Evolutionary conservation across 2,329 filamentous ascomycete species (phyloP).

Genomic region (Camillea tinctor): DNA sequence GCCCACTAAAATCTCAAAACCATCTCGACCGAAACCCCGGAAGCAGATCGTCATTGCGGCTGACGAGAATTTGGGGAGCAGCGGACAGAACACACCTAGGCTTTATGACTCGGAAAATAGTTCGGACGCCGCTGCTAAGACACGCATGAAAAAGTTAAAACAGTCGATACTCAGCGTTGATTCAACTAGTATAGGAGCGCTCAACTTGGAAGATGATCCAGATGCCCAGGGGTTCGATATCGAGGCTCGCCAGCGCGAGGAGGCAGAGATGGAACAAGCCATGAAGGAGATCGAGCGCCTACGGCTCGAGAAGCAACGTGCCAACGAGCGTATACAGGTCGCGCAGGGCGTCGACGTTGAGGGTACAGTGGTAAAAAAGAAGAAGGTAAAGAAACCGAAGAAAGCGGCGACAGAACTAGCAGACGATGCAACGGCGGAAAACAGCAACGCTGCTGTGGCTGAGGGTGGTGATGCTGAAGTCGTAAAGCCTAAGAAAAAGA

Average conservation of each 20-base stretch:
- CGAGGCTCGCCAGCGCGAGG: slow-evolving; percentile 70
- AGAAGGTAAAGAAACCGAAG: slow-evolving; percentile 59
- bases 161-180: slow-evolving; percentile 76
- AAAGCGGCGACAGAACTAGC: slow-evolving; percentile 15
- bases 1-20: slow-evolving; percentile 26
- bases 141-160: slow-evolving; percentile 52
- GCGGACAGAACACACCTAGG: slow-evolving; percentile 48
- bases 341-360: slow-evolving; percentile 66
- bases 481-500: slow-evolving; percentile 48
- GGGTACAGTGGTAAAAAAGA: slow-evolving; percentile 64
- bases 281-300: slow-evolving; percentile 85
- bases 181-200: slow-evolving; percentile 73
- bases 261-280: slow-evolving; percentile 84
- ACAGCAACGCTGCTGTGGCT: slow-evolving; percentile 2
- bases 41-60: slow-evolving; percentile 66
- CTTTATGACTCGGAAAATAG: slow-evolving; percentile 56
- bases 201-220: slow-evolving; percentile 63
- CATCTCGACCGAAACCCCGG: slow-evolving; percentile 41
- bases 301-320: slow-evolving; percentile 84
- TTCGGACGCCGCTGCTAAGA: slow-evolving; percentile 46
- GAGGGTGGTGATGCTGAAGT: slow-evolving; percentile 19
- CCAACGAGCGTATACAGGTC: slow-evolving; percentile 71
- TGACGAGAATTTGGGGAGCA: slow-evolving; percentile 68
- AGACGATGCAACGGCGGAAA: slow-evolving; percentile 6
- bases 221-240: slow-evolving; percentile 48